phyloP scores from a whole-genome alignment of 495 filamentous ascomycete genomes.

The Letharia columbiana region DNA sequence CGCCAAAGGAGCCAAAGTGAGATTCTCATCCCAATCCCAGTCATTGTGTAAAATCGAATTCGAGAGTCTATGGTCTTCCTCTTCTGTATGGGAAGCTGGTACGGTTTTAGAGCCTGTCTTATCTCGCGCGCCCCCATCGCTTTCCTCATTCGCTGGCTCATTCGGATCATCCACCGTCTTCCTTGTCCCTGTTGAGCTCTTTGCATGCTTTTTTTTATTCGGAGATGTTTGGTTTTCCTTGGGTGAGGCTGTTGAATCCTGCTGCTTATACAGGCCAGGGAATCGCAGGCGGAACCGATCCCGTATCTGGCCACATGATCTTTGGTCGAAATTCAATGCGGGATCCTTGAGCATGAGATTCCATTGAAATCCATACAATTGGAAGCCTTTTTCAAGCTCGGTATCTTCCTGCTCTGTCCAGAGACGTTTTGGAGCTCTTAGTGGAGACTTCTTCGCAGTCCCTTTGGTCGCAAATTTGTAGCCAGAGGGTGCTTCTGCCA shows the following conservation, averaged over 20 bases:
- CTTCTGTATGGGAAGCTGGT: slow-evolving; percentile 13
- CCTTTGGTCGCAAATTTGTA: slow-evolving; percentile 46
- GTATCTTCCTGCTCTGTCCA: slow-evolving; percentile 72
- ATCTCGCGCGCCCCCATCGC: slow-evolving; percentile 1
- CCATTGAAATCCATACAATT: slow-evolving; percentile 71
- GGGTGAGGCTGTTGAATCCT: not conserved
- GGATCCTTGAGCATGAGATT: slow-evolving; percentile 67
- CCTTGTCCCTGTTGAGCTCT: not conserved
- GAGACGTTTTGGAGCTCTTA: slow-evolving; percentile 38
- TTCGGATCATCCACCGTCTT: not conserved
- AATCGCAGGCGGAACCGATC: slow-evolving; percentile 77
- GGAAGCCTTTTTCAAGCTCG: slow-evolving; percentile 65
- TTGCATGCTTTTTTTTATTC: slow-evolving; percentile 1
- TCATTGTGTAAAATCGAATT: slow-evolving; percentile 16
- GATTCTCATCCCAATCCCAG: slow-evolving; percentile 23
- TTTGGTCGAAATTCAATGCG: slow-evolving; percentile 52
- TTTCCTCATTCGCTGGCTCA: not conserved
- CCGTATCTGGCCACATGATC: slow-evolving; percentile 69
- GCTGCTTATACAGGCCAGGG: slow-evolving; percentile 55
- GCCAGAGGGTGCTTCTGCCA: slow-evolving; percentile 34
- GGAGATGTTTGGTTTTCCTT: slow-evolving; percentile 1
- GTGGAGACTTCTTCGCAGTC: slow-evolving; percentile 23
- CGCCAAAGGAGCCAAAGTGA: slow-evolving; percentile 23
- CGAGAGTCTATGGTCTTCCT: slow-evolving; percentile 14
- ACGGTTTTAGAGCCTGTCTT: not conserved